These are phyloP conservation scores for Acer yangbiense DNA, from an alignment of 345 rosid genomes.

Conservation along the genomic window DNA sequence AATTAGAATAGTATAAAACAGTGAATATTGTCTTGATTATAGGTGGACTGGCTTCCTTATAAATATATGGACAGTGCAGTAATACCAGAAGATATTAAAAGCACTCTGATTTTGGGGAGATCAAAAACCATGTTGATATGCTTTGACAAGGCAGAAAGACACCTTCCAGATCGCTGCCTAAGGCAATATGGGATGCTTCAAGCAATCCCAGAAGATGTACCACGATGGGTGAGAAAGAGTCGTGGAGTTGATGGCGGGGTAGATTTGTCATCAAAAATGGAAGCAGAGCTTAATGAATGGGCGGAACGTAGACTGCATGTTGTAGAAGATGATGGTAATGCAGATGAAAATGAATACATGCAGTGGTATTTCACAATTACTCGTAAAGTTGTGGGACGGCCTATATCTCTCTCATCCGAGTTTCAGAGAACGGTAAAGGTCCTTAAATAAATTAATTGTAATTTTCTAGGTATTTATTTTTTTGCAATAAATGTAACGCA, in stretches of 20 bases:
- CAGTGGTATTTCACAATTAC: conserved; percentile 79
- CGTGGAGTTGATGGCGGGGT: conserved; percentile 99
- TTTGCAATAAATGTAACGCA: background rate
- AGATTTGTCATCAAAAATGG: conserved; percentile 91
- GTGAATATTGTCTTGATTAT: conserved; percentile 18
- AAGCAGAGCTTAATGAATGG: conserved; percentile 89
- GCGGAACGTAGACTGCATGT: conserved; percentile 57
- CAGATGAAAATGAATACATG: conserved; percentile 78
- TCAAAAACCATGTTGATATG: conserved; percentile 93
- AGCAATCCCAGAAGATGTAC: conserved; percentile 83
- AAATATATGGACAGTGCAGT: conserved; percentile 61
- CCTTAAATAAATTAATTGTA: conserved; percentile 14
- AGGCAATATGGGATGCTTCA: conserved; percentile 82
- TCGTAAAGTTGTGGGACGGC: conserved; percentile 83
- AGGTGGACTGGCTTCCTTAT: conserved; percentile 98
- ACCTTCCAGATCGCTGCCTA: conserved; percentile 92
- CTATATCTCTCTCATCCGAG: conserved; percentile 78
- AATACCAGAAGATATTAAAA: conserved; percentile 67
- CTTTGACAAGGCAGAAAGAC: conserved; percentile 99
- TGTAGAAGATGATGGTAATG: conserved; percentile 61
- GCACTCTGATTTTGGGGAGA: conserved; percentile 72
- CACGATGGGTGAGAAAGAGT: conserved; percentile 89
- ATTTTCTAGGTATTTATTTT: background rate
- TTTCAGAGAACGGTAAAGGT: conserved; percentile 75
- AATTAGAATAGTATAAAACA: background rate